These are phyloP conservation scores for Cutaneotrichosporon sp. DNA, from an alignment of 1,284 basidiomycete species.

Conservation along the genomic window DNA sequence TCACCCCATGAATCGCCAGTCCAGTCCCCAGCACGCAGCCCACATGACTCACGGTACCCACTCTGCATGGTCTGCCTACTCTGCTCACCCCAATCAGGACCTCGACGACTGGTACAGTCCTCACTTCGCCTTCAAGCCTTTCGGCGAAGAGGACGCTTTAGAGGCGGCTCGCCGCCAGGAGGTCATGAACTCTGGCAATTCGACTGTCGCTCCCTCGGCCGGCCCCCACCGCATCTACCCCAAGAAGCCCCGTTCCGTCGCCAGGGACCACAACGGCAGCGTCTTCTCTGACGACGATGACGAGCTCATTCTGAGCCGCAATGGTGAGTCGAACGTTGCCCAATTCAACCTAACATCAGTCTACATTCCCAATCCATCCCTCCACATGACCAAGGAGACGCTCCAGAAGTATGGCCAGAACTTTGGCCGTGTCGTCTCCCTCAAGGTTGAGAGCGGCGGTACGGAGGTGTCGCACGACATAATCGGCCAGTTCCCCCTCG, in stretches of 20 bases:
- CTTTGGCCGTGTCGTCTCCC: conserved; percentile 37
- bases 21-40: background rate
- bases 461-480: background rate
- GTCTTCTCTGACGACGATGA: conserved; percentile 2
- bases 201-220: background rate
- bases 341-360: conserved; percentile 23
- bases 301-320: conserved; percentile 31
- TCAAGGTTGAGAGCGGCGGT: conserved; percentile 25
- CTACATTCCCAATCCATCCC: conserved; percentile 32
- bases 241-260: background rate
- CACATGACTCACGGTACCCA: background rate
- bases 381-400: conserved; percentile 23
- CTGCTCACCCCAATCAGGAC: background rate
- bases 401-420: conserved; percentile 28
- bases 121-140: background rate
- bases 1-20: background rate
- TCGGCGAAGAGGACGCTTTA: conserved; percentile 6
- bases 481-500: conserved; percentile 1
- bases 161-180: conserved; percentile 3
- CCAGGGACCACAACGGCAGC: background rate
- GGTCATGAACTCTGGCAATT: background rate
- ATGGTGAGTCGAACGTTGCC: conserved; percentile 27
- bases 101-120: background rate
- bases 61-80: background rate
- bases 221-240: no score